Conservation (phyloP, 768 basidiomycete species). For the Amanita polypyramis region DNA sequence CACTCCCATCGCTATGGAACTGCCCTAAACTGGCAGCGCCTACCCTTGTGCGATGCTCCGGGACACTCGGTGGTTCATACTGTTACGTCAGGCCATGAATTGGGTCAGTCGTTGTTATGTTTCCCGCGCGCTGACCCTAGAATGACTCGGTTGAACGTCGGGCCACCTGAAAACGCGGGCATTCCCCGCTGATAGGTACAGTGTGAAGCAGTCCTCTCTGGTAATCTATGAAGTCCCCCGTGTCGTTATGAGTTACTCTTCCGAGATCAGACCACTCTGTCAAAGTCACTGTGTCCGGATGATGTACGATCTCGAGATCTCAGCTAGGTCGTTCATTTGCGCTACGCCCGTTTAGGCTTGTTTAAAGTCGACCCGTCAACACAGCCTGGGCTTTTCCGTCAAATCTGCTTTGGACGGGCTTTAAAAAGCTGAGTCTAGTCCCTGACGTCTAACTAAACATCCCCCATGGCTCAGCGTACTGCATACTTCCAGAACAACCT, state of each 20-base stretch:
- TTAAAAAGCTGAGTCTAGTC: conserved; percentile 1
- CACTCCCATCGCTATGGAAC: not conserved
- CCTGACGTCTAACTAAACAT: not conserved
- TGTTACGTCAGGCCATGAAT: conserved; percentile 1
- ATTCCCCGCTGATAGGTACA: not conserved
- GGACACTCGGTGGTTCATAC: not conserved
- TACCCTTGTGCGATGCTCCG: not conserved
- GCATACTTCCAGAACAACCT: conserved; percentile 4
- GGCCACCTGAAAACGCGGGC: not conserved
- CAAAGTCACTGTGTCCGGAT: not conserved
- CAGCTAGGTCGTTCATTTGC: conserved; percentile 2
- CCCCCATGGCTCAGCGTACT: conserved; percentile 3
- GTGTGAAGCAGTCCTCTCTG: not conserved
- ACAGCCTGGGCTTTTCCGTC: not conserved
- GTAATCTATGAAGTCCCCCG: not conserved
- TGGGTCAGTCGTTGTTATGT: not conserved
- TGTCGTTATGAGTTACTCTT: conserved; percentile 1
- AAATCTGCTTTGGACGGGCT: not conserved
- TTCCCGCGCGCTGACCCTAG: not conserved
- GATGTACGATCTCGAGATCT: conserved; percentile 7
- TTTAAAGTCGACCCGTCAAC: not conserved
- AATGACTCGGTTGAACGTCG: not conserved
- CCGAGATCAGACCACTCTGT: conserved; percentile 1
- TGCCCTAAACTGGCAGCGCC: not conserved
- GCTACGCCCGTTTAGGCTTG: conserved; percentile 1